Evolutionary conservation across 208 protist species (phyloP), one percentile per base, ranked within the genome.

Genomic region (Wallacemonas rigidus): DNA sequence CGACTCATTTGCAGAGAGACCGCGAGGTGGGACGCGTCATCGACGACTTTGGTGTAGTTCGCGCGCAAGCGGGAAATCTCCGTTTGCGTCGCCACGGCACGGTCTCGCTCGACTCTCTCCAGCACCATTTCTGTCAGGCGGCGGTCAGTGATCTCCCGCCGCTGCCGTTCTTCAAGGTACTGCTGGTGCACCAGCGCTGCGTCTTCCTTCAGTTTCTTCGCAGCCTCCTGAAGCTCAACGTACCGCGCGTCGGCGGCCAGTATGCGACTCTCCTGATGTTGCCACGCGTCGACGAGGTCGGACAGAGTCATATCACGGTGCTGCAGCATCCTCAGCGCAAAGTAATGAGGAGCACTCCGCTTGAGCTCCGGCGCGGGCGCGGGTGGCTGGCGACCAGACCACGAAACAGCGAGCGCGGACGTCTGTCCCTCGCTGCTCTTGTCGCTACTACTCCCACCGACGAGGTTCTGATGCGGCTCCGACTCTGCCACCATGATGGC

Each of bases 271-370:
- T 90, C 87, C 69, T 96, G 88, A 14, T 57, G 43, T 44, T 79
- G 64, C 89, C 91, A 96, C 3, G 78, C 72, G 55, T 94, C 82
- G 7, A 96, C 84, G 0, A 96, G 77, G 48, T 96, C 91, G 5
- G 87, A 92, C 36, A 96, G 70, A 1, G 91, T 91, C 39, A 96
- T 58, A 35, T 94, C 87, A 61, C 81, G 80, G 76, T 93, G 88
- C 65, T 88, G 78, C 14, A 96, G 70, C 65, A 89, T 61, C 3
- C 80, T 81, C 40, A 96, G 68, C 3, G 91, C 91, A 77, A 81
- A 94, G 75, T 92, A 94, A 26, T 92, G 80, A 35, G 91, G 91
- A 7, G 89, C 78, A 11, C 75, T 74, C 6, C 45, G 48, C 39
- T 71, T 8, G 43, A 82, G 64, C 17, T 63, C 72, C 63, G 75